Percentiles rank a stretch among this genome's conserved stretches.
These are phyloP conservation scores for Xylaria palmicola DNA, from an alignment of 495 filamentous ascomycete genomes.

Conservation along the genomic window DNA sequence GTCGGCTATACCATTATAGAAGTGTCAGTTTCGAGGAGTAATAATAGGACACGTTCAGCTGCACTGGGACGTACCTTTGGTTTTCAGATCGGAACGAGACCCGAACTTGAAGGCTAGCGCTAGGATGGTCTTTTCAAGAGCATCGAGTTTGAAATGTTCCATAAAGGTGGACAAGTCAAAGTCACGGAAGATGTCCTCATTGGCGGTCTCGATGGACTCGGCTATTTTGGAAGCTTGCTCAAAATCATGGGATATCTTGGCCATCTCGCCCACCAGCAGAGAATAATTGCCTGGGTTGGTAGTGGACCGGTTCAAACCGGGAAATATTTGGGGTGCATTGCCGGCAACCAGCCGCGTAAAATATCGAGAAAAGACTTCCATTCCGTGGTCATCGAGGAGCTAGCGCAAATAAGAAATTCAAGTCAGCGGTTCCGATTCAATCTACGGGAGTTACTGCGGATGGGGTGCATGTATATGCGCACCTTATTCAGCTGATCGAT, in stretches of 20 bases:
- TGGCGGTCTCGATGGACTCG: constrained; percentile 80
- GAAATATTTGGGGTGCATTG: constrained; percentile 85
- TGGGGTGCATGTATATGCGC: constrained; percentile 16
- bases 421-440: neutral
- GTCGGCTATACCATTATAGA: constrained; percentile 60
- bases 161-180: constrained; percentile 92
- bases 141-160: constrained; percentile 89
- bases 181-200: constrained; percentile 86
- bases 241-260: constrained; percentile 75
- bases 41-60: too few relatives aligned
- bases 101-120: constrained; percentile 84
- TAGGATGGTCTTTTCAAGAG: constrained; percentile 81
- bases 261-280: constrained; percentile 78
- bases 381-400: constrained; percentile 93
- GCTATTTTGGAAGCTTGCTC: constrained; percentile 86
- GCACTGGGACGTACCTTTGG: constrained; percentile 65
- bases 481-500: constrained; percentile 90
- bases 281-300: constrained; percentile 77
- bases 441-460: neutral
- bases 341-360: constrained; percentile 82
- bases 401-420: constrained; percentile 36
- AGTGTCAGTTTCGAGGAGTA: constrained; percentile 24
- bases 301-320: constrained; percentile 64
- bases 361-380: constrained; percentile 93
- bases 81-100: constrained; percentile 73